These are phyloP conservation scores for Mortierella claussenii DNA, from an alignment of 192 early-diverging fungal species.

Conservation along the genomic window DNA sequence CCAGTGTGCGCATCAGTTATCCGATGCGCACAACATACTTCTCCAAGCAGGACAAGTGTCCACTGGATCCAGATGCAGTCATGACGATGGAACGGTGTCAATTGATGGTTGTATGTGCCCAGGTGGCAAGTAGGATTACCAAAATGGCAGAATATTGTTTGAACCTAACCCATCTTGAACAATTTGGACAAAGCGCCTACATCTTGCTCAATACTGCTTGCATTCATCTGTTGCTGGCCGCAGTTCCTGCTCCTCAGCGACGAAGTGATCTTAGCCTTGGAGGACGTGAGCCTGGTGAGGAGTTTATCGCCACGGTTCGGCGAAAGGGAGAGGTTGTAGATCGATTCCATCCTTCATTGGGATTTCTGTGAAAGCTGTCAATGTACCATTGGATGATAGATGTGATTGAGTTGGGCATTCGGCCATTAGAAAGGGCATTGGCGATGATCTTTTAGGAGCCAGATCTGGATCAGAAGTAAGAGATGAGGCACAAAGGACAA, in stretches of 20 bases:
- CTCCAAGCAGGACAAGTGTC: constrained; percentile 1
- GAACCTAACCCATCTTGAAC: constrained; percentile 11
- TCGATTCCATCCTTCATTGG: constrained; percentile 11
- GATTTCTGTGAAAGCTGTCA: constrained; percentile 13
- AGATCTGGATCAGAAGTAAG: constrained; percentile 12
- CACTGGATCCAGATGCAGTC: not conserved
- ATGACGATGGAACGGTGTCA: constrained; percentile 14
- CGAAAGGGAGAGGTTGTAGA: constrained; percentile 12
- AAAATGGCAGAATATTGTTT: constrained; percentile 8
- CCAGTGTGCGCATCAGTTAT: constrained; percentile 13
- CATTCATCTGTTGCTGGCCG: constrained; percentile 9
- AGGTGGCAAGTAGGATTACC: constrained; percentile 16
- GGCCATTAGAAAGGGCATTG: constrained; percentile 12
- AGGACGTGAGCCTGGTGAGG: not conserved
- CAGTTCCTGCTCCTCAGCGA: constrained; percentile 2
- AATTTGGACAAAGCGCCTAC: constrained; percentile 13
- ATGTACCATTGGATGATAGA: constrained; percentile 18
- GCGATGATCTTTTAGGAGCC: constrained; percentile 16
- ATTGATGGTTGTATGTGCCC: constrained; percentile 13
- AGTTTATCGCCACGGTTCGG: constrained; percentile 10
- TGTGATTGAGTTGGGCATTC: constrained; percentile 13
- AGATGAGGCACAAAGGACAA: constrained; percentile 3
- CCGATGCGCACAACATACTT: not conserved
- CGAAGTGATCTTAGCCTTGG: not conserved
- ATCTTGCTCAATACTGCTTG: constrained; percentile 12